Evolutionary conservation across 352 stramenopile genomes (phyloP), one percentile per base, ranked within the genome.

Genomic region (Plasmopara halstedii): DNA sequence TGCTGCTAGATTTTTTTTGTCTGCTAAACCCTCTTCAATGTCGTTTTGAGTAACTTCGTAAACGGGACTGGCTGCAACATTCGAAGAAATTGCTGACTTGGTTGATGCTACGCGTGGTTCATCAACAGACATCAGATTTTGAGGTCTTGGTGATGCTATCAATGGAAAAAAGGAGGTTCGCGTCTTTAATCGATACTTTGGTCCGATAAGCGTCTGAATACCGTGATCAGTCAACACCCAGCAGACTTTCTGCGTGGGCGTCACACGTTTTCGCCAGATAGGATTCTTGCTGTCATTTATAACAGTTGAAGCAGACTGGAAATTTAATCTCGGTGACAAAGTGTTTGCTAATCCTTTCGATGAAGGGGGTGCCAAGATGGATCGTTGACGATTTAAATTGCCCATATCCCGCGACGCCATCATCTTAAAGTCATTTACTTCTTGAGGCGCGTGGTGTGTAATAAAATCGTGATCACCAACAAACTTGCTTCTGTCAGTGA

Each of bases 341-440:
- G 49, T 46, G 2, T 47, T 60, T 2, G 64, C 56, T 15, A 49
- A 49, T 4, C 67, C 25, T 14, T 53, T 52, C 2, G 62, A 46
- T 2, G 33, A 49, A 22, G 34, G 15, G 18, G 34, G 34, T 42
- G 36, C 36, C 36, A 42, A 20, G 20, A 42, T 42, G 20, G 36
- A 42, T 31, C 70, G 70, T 19, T 88, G 70, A 4, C 75, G 65
- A 39, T 72, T 77, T 6, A 88, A 49, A 32, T 80, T 85, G 20
- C 75, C 75, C 2, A 85, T 49, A 23, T 88, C 70, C 3, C 75
- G 73, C 11, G 75, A 88, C 34, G 80, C 85, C 48, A 84, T 62
- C 55, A 73, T 81, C 59, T 88, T 88, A 53, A 88, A 85, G 25
- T 81, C 75, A 18, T 64, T 81, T 2, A 83, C 71, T 42, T 82